These are phyloP conservation scores for Oryza rufipogon DNA, from an alignment of 176 grass and related monocot genomes.

Conservation along the genomic window DNA sequence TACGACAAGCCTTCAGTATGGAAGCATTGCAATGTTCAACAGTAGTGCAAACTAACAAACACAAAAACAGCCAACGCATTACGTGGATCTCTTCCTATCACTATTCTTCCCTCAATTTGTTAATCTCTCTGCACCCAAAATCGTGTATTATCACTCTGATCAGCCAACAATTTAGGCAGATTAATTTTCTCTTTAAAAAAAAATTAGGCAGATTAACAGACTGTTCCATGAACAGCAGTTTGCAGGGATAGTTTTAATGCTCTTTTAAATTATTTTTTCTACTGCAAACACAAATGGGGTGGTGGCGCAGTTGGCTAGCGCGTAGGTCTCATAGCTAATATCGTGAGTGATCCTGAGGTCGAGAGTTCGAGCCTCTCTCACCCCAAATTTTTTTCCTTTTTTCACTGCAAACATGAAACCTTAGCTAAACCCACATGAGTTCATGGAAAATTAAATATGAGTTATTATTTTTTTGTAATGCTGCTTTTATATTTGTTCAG, in stretches of 20 bases:
- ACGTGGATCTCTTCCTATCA: neutral
- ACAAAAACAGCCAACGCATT: neutral
- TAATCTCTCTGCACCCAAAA: neutral
- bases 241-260: too few species aligned
- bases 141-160: neutral
- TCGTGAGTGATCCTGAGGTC: slow-evolving; percentile 84
- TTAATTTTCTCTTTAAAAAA: too few species aligned
- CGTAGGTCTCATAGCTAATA: slow-evolving; percentile 83
- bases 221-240: neutral
- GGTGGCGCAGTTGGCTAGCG: slow-evolving; percentile 96
- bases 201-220: neutral
- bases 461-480: too few species aligned
- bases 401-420: too few species aligned
- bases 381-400: slow-evolving; percentile 33
- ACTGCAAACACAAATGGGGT: slow-evolving; percentile 21
- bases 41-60: neutral
- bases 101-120: neutral
- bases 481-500: too few species aligned
- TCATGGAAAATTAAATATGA: neutral
- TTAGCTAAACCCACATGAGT: neutral
- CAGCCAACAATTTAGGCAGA: neutral
- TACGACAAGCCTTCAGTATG: neutral
- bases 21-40: neutral
- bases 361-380: slow-evolving; percentile 99
- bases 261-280: too few species aligned